Percentiles rank a stretch among this genome's conserved stretches.
These are phyloP conservation scores for Calcarisporium arbuscula DNA, from an alignment of 2,329 filamentous ascomycete genomes.

Conservation along the genomic window DNA sequence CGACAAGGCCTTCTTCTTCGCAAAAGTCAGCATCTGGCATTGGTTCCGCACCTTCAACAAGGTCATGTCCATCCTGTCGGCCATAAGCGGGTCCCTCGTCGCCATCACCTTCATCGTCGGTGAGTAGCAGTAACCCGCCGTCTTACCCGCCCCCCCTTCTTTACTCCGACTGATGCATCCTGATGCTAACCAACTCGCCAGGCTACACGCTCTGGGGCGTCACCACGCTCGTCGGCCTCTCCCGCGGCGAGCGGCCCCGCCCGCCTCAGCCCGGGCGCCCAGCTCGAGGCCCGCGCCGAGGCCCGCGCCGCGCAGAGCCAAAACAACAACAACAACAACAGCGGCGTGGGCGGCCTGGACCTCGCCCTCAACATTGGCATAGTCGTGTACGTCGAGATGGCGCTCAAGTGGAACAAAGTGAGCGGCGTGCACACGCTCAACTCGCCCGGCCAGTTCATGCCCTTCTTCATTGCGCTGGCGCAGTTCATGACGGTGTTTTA, in stretches of 20 bases:
- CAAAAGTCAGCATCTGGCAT: slow-evolving; percentile 19
- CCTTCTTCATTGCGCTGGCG: slow-evolving; percentile 17
- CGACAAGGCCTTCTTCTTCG: slow-evolving; percentile 21
- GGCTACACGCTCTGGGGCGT: too few relatives aligned
- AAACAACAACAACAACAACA: slow-evolving; percentile 2
- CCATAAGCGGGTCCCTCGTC: slow-evolving; percentile 6
- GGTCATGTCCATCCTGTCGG: slow-evolving; percentile 13
- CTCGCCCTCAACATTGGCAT: slow-evolving; percentile 16
- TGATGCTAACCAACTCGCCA: too few relatives aligned
- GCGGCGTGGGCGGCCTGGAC: slow-evolving; percentile 6
- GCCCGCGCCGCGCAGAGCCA: neutral
- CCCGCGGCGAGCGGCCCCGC: too few relatives aligned
- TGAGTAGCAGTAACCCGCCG: slow-evolving; percentile 3
- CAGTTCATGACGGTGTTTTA: slow-evolving; percentile 16
- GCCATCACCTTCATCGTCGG: slow-evolving; percentile 10
- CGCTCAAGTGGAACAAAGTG: slow-evolving; percentile 18
- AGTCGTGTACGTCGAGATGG: slow-evolving; percentile 18
- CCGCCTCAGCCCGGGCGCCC: too few relatives aligned
- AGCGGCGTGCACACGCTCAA: slow-evolving; percentile 12
- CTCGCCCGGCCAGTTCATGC: slow-evolving; percentile 19
- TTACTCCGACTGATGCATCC: too few relatives aligned
- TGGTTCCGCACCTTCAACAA: slow-evolving; percentile 20
- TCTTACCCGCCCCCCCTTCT: too few relatives aligned
- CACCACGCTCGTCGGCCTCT: too few relatives aligned
- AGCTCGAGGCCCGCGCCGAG: neutral